Percentiles rank a stretch among this genome's conserved stretches.
phyloP scores from a whole-genome alignment of 345 rosid genomes.

The Citrus maxima region DNA sequence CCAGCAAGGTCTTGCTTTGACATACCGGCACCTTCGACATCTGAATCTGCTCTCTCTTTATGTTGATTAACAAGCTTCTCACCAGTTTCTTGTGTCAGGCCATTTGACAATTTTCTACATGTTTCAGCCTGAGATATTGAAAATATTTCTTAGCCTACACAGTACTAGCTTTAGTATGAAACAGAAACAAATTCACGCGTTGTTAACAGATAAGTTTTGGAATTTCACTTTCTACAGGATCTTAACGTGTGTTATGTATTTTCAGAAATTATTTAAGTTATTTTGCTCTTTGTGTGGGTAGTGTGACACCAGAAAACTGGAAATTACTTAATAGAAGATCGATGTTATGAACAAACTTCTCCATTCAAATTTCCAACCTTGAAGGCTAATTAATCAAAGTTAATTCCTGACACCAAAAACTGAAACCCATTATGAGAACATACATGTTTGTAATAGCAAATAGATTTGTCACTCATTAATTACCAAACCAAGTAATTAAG shows the following conservation, averaged over 20 bases:
- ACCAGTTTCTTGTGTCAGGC: neutral
- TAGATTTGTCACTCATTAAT: neutral
- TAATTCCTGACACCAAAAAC: neutral
- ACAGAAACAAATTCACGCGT: neutral
- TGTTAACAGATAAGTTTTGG: neutral
- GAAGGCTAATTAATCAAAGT: neutral
- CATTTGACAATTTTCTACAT: neutral
- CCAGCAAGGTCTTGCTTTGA: neutral
- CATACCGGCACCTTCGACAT: neutral
- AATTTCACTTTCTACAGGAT: neutral
- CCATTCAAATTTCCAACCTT: neutral
- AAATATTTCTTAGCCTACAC: conserved; percentile 9
- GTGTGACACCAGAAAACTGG: neutral
- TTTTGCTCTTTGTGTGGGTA: neutral
- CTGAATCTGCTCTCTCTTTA: neutral
- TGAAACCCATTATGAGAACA: neutral
- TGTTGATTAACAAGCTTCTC: neutral
- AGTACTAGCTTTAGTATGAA: neutral
- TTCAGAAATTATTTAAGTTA: neutral
- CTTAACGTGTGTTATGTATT: neutral
- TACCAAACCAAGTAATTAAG: neutral
- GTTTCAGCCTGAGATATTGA: conserved; percentile 10
- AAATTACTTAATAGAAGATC: neutral
- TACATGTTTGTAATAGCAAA: neutral
- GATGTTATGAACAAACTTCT: neutral